phyloP scores from a whole-genome alignment of 495 filamentous ascomycete species.

The Penicillium pancosmium region DNA sequence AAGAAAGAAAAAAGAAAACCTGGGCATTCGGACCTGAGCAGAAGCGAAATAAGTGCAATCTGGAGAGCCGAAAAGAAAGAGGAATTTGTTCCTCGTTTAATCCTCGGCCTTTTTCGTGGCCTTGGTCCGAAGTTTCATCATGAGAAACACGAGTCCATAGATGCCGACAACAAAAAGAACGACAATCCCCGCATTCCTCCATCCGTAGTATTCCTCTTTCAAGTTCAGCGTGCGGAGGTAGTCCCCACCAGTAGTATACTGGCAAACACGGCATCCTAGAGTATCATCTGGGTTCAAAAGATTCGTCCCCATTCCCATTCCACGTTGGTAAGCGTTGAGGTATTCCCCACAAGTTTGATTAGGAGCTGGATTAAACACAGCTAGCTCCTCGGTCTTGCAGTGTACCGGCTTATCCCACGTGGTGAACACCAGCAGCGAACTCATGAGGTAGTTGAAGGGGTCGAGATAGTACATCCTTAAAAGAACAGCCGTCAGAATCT shows the following conservation, averaged over 20 bases:
- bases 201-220: slow-evolving; percentile 44
- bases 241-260: slow-evolving; percentile 41
- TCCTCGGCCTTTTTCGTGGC: slow-evolving; percentile 11
- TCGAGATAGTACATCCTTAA: slow-evolving; percentile 64
- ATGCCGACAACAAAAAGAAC: slow-evolving; percentile 44
- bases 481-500: not conserved
- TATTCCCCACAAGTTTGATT: slow-evolving; percentile 60
- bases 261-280: slow-evolving; percentile 60
- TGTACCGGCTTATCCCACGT: slow-evolving; percentile 24
- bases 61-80: too few relatives aligned
- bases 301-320: slow-evolving; percentile 49
- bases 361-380: slow-evolving; percentile 55
- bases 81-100: too few relatives aligned
- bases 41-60: too few relatives aligned
- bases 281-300: slow-evolving; percentile 57
- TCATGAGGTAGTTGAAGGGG: slow-evolving; percentile 71
- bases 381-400: slow-evolving; percentile 42
- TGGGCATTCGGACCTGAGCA: too few relatives aligned
- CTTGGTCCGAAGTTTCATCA: slow-evolving; percentile 54
- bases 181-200: slow-evolving; percentile 47
- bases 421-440: slow-evolving; percentile 58
- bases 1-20: too few relatives aligned
- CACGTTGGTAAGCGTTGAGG: slow-evolving; percentile 50
- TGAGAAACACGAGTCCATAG: slow-evolving; percentile 45
- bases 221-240: slow-evolving; percentile 42